Conservation (phyloP, 2,329 filamentous ascomycete species). For the Xylaria sp. region DNA sequence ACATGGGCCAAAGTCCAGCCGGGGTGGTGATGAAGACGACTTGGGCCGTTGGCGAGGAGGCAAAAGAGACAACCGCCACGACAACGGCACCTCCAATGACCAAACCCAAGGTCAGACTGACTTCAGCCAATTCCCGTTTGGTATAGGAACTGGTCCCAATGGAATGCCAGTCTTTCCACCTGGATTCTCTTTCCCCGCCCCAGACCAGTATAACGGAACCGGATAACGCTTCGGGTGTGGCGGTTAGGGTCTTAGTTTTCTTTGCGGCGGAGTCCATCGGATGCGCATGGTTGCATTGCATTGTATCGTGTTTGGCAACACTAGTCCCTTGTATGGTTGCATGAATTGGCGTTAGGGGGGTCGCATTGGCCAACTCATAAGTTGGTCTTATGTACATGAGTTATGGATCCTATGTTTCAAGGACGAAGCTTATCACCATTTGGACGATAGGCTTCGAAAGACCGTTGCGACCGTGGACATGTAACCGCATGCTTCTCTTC, state of each 20-base stretch:
- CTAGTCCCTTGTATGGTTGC: slow-evolving; percentile 28
- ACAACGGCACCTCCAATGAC: slow-evolving; percentile 44
- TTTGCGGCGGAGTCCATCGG: background rate
- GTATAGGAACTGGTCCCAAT: slow-evolving; percentile 57
- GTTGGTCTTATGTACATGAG: slow-evolving; percentile 23
- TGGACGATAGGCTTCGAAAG: background rate
- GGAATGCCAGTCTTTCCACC: slow-evolving; percentile 62
- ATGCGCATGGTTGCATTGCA: slow-evolving; percentile 7
- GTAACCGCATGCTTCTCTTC: background rate
- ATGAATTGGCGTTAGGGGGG: slow-evolving; percentile 32
- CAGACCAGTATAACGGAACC: slow-evolving; percentile 41
- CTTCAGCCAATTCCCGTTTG: slow-evolving; percentile 55
- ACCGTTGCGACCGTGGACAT: background rate
- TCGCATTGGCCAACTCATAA: slow-evolving; percentile 15
- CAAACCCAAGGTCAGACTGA: slow-evolving; percentile 40
- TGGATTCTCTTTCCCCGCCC: slow-evolving; percentile 55
- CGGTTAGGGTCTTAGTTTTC: background rate
- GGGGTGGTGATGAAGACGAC: slow-evolving; percentile 50
- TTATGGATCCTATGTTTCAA: slow-evolving; percentile 10
- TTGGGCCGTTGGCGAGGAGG: slow-evolving; percentile 46
- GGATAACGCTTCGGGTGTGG: slow-evolving; percentile 7
- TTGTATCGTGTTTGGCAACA: slow-evolving; percentile 13
- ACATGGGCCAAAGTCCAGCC: slow-evolving; percentile 72
- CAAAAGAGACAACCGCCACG: slow-evolving; percentile 45
- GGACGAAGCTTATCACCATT: background rate